phyloP scores from a whole-genome alignment of 2,329 filamentous ascomycete species.

The Colletotrichum phormii region DNA sequence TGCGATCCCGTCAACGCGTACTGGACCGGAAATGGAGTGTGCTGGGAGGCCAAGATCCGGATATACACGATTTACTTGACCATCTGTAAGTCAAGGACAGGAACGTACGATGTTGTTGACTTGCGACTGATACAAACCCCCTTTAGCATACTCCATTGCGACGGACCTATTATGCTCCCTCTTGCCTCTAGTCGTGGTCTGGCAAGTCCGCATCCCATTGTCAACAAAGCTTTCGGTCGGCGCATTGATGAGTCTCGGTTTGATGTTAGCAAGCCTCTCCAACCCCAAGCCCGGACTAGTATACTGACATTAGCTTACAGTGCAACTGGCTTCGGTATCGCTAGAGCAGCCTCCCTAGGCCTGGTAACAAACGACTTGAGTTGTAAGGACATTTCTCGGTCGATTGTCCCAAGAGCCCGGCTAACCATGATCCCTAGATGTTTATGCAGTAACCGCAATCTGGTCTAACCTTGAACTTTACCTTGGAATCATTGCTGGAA shows the following conservation, averaged over 20 bases:
- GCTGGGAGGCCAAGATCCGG: constrained; percentile 46
- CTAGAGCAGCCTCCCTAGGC: constrained; percentile 40
- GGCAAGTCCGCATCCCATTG: constrained; percentile 46
- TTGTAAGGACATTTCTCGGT: constrained; percentile 35
- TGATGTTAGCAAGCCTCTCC: constrained; percentile 28
- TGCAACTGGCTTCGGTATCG: constrained; percentile 43
- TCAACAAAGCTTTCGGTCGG: constrained; percentile 46
- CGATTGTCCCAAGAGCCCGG: too few species aligned
- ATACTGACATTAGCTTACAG: constrained; percentile 17
- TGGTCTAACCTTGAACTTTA: constrained; percentile 53
- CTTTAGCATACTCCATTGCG: constrained; percentile 41
- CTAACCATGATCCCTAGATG: constrained; percentile 39
- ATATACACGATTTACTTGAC: constrained; percentile 49
- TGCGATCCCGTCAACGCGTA: constrained; percentile 46
- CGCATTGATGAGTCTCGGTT: constrained; percentile 48
- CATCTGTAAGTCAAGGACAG: constrained; percentile 39
- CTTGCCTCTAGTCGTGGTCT: constrained; percentile 47
- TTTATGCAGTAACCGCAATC: constrained; percentile 49
- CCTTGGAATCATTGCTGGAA: constrained; percentile 51
- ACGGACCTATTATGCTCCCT: constrained; percentile 43
- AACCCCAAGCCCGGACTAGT: not conserved
- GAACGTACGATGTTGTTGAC: too few species aligned
- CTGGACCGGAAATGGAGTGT: constrained; percentile 45
- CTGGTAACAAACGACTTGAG: constrained; percentile 41
- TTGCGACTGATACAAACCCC: not conserved